phyloP scores from a whole-genome alignment of 2,329 filamentous ascomycete species.

The Alternaria arbusti region DNA sequence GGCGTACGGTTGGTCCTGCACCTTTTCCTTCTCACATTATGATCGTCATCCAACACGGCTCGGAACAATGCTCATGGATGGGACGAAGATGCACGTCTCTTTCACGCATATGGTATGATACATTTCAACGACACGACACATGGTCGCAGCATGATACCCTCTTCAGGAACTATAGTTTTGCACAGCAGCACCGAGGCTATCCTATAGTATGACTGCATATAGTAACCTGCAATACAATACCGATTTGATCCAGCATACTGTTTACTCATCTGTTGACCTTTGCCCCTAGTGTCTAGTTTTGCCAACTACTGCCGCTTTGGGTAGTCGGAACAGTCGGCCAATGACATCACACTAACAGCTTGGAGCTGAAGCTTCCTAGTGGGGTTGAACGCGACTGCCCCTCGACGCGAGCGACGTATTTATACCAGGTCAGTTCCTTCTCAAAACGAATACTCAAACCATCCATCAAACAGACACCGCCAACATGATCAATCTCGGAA shows the following conservation, averaged over 20 bases:
- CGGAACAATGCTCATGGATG: slow-evolving; percentile 1
- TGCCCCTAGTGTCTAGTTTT: neutral
- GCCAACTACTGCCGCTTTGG: slow-evolving; percentile 14
- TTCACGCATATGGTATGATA: slow-evolving; percentile 34
- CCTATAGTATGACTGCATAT: slow-evolving; percentile 2
- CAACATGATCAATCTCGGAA: slow-evolving; percentile 52
- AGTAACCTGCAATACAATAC: slow-evolving; percentile 10
- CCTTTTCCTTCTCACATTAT: slow-evolving; percentile 16
- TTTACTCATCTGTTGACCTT: neutral
- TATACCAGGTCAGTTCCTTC: neutral
- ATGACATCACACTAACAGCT: slow-evolving; percentile 20
- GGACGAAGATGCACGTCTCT: slow-evolving; percentile 2
- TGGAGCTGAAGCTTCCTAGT: slow-evolving; percentile 10
- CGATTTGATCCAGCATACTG: neutral
- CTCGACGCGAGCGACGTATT: neutral
- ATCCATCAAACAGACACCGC: neutral
- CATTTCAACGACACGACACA: slow-evolving; percentile 34
- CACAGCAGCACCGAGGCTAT: slow-evolving; percentile 8
- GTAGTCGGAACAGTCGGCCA: slow-evolving; percentile 21
- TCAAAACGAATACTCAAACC: neutral
- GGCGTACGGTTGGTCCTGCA: slow-evolving; percentile 19
- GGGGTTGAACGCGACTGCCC: slow-evolving; percentile 19
- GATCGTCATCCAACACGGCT: slow-evolving; percentile 10
- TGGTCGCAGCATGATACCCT: slow-evolving; percentile 47
- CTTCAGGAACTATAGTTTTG: slow-evolving; percentile 33